Base-by-base conservation (phyloP, 1,139 yeast genomes). In the Yamadazyma sp. region DNA sequence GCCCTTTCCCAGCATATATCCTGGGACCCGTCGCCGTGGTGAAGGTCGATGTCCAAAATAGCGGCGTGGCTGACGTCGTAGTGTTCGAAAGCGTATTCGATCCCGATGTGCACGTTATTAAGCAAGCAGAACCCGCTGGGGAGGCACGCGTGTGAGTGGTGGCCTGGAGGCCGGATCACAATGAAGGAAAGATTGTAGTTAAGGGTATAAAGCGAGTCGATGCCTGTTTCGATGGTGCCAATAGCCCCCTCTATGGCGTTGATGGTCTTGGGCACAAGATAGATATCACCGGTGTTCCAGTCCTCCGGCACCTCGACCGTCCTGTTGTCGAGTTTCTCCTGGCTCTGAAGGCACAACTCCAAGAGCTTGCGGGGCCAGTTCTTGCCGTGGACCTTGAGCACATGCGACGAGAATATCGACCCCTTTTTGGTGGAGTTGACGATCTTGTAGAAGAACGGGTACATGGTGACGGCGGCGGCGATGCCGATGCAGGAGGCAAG, bases 11-110 rank as follows among this genome's bases (percentile, higher is more conserved):
- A 87, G 50, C 94, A 82, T 20, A 87, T 83, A 59, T 87, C 95
- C 54, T 87, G 96, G 5, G 87, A 78, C 4, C 96, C 96, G 59
- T 87, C 96, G n/a, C 96, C 96, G 55, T 87, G 96, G 55, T 87
- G 96, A 37, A 87, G 69, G 59, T 87, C 96, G 46, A 87, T 83
- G 58, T 87, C 96, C 27, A 87, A 64, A 20, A 87, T 83, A 1
- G 85, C 92, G 14, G 89, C 89, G 60, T 87, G 95, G 0, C 92
- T 82, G 2, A 87, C 80, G 2, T 73, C 81, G 53, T 84, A 77
- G 11, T 67, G 61, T 38, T 70, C 77, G 44, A 73, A 76, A 1
- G 95, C 95, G 56, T 87, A 87, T 54, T 87, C 94, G 27, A 86
- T 79, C 3, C 86, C 91, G 38, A 87, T 79, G 47, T 87, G 95